Base-by-base conservation (phyloP, 306 rosid species). In the Carpinus viminea region DNA sequence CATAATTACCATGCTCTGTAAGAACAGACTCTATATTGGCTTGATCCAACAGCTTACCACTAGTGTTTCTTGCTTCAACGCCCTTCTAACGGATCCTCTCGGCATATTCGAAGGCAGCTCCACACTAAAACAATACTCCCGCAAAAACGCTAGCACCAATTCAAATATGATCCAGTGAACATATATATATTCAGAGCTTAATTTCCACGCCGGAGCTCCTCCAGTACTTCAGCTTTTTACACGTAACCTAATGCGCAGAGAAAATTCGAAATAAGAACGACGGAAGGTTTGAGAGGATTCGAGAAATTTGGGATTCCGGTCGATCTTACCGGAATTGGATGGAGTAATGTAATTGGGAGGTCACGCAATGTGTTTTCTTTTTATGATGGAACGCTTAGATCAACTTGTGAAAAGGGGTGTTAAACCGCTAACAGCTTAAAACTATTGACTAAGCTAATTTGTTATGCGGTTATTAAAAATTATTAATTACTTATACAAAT, bases 1-100 rank as follows among this genome's bases (percentile, higher is more conserved):
- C 66, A 31, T 74, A 1, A 57, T 86, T 92, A 95, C 98, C 97
- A 70, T 86, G 90, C 78, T 93, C 93, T 4, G 98, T 95, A 82
- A 95, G 91, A 84, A 91, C 91, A 72, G 98, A 98, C 81, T 92
- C 97, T 78, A 95, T 92, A 75, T 92, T 95, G 61, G 96, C 98
- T 81, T 91, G 89, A 74, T 74, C 83, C 70, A 88, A 79, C 48
- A 95, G 88, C 26, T 24, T 24, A 24, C 26, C 26, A 24, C 26
- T 24, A 24, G 26, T 24, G 1, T 24, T 24, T 24, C 26, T 24
- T 24, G 26, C 26, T 24, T 24, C 26, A 24, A 24, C 26, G 26
- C 92, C 84, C 91, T 86, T 81, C 94, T 90, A 51, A 79, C 93
- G 4, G 96, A 66, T 79, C 93, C 97, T 56, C 93, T 86, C 16